phyloP scores from a whole-genome alignment of 306 rosid genomes.

The Cyamopsis tetragonoloba region DNA sequence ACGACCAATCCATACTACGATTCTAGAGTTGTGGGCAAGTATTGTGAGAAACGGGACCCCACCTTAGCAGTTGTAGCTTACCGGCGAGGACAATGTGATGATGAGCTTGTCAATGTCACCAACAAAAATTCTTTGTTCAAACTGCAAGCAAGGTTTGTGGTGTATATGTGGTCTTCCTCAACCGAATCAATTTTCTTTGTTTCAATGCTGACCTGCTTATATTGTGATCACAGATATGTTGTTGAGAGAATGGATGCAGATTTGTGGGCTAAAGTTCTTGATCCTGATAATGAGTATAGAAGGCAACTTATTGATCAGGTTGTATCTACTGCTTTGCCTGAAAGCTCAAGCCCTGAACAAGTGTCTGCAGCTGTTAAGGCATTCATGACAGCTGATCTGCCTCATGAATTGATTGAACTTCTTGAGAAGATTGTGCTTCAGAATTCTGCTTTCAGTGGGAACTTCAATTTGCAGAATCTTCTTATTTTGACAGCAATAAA shows the following conservation, averaged over 20 bases:
- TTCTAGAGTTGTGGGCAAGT: constrained; percentile 99
- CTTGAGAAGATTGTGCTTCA: constrained; percentile 99
- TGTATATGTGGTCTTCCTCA: constrained; percentile 13
- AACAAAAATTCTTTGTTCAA: constrained; percentile 94
- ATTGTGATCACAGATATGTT: constrained; percentile 70
- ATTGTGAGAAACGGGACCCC: constrained; percentile 99
- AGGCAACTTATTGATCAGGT: constrained; percentile 99
- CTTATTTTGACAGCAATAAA: constrained; percentile 95
- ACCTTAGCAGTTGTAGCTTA: constrained; percentile 97
- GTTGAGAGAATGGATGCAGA: constrained; percentile 98
- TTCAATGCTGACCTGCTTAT: constrained; percentile 24
- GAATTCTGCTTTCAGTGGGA: constrained; percentile 98
- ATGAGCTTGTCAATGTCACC: constrained; percentile 89
- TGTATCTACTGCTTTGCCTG: constrained; percentile 98
- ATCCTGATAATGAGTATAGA: constrained; percentile 83
- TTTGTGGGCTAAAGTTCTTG: constrained; percentile 91
- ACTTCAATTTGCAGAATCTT: constrained; percentile 93
- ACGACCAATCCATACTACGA: constrained; percentile 97
- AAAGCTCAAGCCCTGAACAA: constrained; percentile 99
- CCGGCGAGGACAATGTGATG: constrained; percentile 96
- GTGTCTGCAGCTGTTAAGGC: constrained; percentile 99
- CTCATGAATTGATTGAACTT: constrained; percentile 98
- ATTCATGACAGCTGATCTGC: constrained; percentile 99
- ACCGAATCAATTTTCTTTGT: not conserved
- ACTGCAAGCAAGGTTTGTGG: constrained; percentile 93